Evolutionary conservation across 306 rosid genomes (phyloP), one percentile per base, ranked within the genome.

Genomic region (Quillaja saponaria): DNA sequence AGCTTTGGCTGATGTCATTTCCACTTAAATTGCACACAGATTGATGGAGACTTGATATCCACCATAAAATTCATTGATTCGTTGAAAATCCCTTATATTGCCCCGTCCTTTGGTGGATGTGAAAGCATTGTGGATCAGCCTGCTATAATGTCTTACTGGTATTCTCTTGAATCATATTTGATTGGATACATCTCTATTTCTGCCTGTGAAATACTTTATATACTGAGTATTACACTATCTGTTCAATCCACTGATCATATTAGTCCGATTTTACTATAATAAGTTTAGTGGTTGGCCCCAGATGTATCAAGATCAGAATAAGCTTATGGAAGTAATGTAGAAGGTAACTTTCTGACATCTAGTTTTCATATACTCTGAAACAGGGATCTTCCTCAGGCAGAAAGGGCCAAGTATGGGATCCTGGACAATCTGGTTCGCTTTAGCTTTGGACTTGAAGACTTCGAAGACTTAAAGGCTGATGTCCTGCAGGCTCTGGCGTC

Each of bases 101-200:
- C 96, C 18, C 85, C 98, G 7, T 91, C 98, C 38, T 91, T 91
- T 62, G 98, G 98, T 81, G 98, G 98, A 63, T 86, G 95, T 68
- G 98, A 91, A 79, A 91, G 98, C 86, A 91, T 91, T 49, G 92
- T 90, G 72, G 95, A 87, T 71, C 97, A 90, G 77, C 97, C 96
- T 55, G 97, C 97, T 15, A 81, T 85, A 49, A 87, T 90, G 96
- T 90, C 97, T 55, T 90, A 90, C 68, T 87, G 96, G 95, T 90
- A 88, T 59, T 20, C 45, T 44, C 21, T 52, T 46, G 28, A 25
- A 13, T 49, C 39, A 60, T 15, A n/a, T n/a, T n/a, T n/a, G n/a
- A n/a, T n/a, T n/a, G n/a, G n/a, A n/a, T n/a, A n/a, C n/a, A n/a
- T n/a, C n/a, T n/a, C n/a, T n/a, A n/a, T n/a, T n/a, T n/a, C n/a